Evolutionary conservation across 2,329 filamentous ascomycete genomes (phyloP).

Genomic region (Aspergillus vadensis): DNA sequence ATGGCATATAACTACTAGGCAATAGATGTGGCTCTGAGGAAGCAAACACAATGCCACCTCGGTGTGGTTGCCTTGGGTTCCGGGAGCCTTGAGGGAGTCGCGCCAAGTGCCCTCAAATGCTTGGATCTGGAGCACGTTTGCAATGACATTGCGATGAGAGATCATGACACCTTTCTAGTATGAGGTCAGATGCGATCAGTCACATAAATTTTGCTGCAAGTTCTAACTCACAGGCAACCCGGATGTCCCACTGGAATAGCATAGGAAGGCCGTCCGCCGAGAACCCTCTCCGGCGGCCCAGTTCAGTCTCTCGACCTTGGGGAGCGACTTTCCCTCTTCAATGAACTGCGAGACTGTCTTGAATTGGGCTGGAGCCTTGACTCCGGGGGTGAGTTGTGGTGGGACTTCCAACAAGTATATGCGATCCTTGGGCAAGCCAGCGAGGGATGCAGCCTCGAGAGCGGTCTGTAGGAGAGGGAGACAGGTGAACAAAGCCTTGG

Average conservation of each 20-base stretch:
- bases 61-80: slow-evolving; percentile 51
- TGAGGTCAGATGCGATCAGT: background rate
- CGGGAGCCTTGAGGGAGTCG: slow-evolving; percentile 30
- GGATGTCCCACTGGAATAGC: slow-evolving; percentile 79
- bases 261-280: slow-evolving; percentile 72
- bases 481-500: slow-evolving; percentile 73
- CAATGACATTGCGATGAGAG: slow-evolving; percentile 75
- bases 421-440: slow-evolving; percentile 63
- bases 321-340: slow-evolving; percentile 55
- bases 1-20: slow-evolving; percentile 70
- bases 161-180: slow-evolving; percentile 79
- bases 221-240: slow-evolving; percentile 65
- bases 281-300: slow-evolving; percentile 49
- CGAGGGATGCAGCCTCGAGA: slow-evolving; percentile 64
- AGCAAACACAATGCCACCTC: slow-evolving; percentile 68
- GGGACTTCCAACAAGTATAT: slow-evolving; percentile 72
- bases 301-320: slow-evolving; percentile 42
- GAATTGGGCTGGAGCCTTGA: slow-evolving; percentile 49
- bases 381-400: slow-evolving; percentile 52
- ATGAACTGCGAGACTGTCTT: slow-evolving; percentile 69
- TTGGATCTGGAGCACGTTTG: slow-evolving; percentile 68
- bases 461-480: slow-evolving; percentile 65
- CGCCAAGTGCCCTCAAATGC: slow-evolving; percentile 51
- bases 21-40: slow-evolving; percentile 81
- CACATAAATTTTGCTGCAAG: background rate